Evolutionary conservation across 2,329 filamentous ascomycete species (phyloP), one percentile per base, ranked within the genome.

Genomic region (Phaeosphaeria sp.): DNA sequence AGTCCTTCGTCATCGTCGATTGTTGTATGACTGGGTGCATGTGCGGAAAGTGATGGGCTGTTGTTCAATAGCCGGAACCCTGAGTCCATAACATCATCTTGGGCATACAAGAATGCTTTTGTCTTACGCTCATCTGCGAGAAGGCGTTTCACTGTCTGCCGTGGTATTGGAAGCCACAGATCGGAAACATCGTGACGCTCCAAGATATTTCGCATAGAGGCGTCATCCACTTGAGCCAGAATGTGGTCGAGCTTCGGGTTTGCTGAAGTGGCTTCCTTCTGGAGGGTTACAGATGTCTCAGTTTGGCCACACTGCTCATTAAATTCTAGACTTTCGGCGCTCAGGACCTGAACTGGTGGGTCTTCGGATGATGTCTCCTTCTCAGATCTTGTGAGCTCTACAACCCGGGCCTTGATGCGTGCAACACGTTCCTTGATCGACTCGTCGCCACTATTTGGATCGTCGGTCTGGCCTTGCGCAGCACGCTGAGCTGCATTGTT

Each of bases 1-100:
- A 59, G 17, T 2, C 61, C 58, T 22, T 64, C 56, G 15, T 53
- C 56, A 39, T 66, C 60, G 7, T 61, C 58, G 21, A 62, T 22
- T 3, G 47, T 20, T 22, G 49, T 18, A 25, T 60, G 53, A 7
- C 17, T 2, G 30, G 20, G 3, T 7, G 15, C 33, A 22, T 20
- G n/a, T 4, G 20, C 18, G n/a, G 20, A 18, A 6, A 20, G n/a
- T 1, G 22, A 1, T 7, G 5, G 15, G n/a, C 13, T 36, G 17
- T 24, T n/a, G 17, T 6, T 42, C 21, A 18, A 21, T 3, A 48
- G 7, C 17, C 18, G 17, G 3, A 44, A 18, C 15, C 20, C 3
- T 13, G 43, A 18, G 47, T 53, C 39, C 27, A 52, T 6, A n/a
- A 18, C 20, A 9, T 48, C 30, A 27, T 54, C 39, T 46, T 60